Base-by-base conservation (phyloP, 2,329 filamentous ascomycete species). In the Penicillium brevicompactum region DNA sequence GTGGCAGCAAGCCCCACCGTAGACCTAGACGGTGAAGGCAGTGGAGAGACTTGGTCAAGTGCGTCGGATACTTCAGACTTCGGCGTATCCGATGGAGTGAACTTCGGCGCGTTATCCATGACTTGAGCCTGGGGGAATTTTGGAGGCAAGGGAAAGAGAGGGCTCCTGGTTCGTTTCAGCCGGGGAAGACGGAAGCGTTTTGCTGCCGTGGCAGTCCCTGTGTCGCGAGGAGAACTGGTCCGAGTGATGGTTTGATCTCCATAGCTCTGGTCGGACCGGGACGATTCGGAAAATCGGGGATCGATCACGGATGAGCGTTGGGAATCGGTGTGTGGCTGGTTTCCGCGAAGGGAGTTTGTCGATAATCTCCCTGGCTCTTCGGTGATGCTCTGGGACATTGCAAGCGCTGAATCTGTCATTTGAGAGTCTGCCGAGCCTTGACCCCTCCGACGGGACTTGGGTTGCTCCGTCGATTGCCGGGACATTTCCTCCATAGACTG, bases 121-220 rank as follows among this genome's bases (percentile, higher is more conserved):
- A 32, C 50, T 49, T 40, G 59, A 55, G 16, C 48, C 21, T 48
- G 51, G 31, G 43, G 62, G 56, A 41, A 82, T 72, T 89, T 92
- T 60, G 93, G 87, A 40, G 91, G 92, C n/a, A 97, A 80, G 55
- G 93, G 92, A 67, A 97, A 97, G 34, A 97, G 78, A 3, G 90
- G 84, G 27, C 85, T 87, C 56, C 89, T 86, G 67, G 89, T 91
- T 66, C 87, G 88, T 67, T 86, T 89, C 60, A 91, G 83, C 49
- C 91, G 88, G 32, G 88, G 85, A 59, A 97, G 80, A 55, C 87
- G 87, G 71, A 97, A 96, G 70, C 96, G 91, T 24, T 88, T 88
- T 21, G 83, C 87, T 5, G 84, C 83, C 27, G 84, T 80, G 13
- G 83, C 77, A 9, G 82, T 85, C 2, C 56, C 46, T n/a, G 45